Evolutionary conservation across 345 rosid species (phyloP).

Genomic region (Acer saccharum): DNA sequence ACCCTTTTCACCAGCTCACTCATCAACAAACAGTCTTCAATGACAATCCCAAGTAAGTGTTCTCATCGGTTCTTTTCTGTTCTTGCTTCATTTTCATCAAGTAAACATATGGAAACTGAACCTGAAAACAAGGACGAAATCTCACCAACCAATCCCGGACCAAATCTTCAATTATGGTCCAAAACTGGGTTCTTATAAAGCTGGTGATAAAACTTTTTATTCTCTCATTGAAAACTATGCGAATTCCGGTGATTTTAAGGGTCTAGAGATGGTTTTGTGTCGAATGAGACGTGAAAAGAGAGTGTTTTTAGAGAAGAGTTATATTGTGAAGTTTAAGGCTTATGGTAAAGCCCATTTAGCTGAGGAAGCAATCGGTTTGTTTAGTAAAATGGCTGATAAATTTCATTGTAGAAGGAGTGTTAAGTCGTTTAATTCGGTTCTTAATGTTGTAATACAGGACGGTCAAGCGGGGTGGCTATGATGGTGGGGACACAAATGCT

Average conservation of each 20-base stretch:
- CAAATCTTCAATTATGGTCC: constrained; percentile 51
- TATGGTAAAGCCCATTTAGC: constrained; percentile 71
- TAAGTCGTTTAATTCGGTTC: constrained; percentile 83
- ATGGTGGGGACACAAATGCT: constrained; percentile 77
- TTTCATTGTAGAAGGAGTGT: constrained; percentile 75
- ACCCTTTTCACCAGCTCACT: constrained; percentile 18
- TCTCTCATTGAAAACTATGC: constrained; percentile 66
- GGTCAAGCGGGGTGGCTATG: constrained; percentile 62
- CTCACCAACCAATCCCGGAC: constrained; percentile 50
- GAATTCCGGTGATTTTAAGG: constrained; percentile 50
- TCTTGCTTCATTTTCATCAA: constrained; percentile 18
- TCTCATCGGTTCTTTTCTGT: constrained; percentile 26
- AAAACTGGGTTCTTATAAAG: constrained; percentile 62
- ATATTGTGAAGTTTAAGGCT: constrained; percentile 63
- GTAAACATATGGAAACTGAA: constrained; percentile 24
- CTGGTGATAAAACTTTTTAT: constrained; percentile 81
- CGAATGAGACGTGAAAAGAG: constrained; percentile 66
- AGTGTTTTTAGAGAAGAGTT: constrained; percentile 55
- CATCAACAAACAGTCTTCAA: constrained; percentile 27
- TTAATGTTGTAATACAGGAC: constrained; percentile 65
- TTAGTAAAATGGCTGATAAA: constrained; percentile 58
- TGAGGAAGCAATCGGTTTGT: constrained; percentile 62
- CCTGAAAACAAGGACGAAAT: constrained; percentile 8
- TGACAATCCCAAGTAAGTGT: constrained; percentile 40
- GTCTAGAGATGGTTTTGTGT: constrained; percentile 57